Percentiles rank a stretch among this genome's conserved stretches.
Evolutionary conservation across 192 early-diverging fungal genomes (phyloP).

Genomic region (Allomyces macrogynus): DNA sequence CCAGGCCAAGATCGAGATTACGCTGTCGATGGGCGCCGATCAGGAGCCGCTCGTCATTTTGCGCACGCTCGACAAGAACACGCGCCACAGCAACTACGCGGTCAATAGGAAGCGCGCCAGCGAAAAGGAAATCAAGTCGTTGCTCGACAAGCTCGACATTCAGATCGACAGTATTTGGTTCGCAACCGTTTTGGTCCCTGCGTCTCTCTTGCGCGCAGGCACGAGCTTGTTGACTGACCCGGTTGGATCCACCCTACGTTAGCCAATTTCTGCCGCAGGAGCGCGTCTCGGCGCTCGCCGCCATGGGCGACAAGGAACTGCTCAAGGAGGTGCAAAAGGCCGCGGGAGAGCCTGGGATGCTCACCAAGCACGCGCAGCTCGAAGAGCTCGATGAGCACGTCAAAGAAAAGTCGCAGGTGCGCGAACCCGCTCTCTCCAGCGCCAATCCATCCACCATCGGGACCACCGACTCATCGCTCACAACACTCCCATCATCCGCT

Average conservation of each 20-base stretch:
- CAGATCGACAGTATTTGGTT: not conserved
- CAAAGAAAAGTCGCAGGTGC: not conserved
- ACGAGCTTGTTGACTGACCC: not conserved
- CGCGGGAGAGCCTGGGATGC: not conserved
- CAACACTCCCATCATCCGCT: too few species aligned
- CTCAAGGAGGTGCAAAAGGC: not conserved
- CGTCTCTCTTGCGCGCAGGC: not conserved
- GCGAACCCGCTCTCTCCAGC: not conserved
- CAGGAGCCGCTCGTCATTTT: not conserved
- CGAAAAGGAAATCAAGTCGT: not conserved
- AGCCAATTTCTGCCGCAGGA: not conserved
- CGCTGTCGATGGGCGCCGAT: not conserved
- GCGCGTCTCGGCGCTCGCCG: not conserved
- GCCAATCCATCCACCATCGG: too few species aligned
- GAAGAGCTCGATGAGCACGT: not conserved
- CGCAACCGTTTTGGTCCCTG: not conserved
- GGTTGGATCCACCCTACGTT: not conserved
- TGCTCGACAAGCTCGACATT: not conserved
- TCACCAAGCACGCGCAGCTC: not conserved
- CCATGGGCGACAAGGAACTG: not conserved
- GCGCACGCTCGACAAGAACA: too few species aligned
- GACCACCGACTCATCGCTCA: too few species aligned
- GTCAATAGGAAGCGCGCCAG: not conserved
- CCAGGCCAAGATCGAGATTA: not conserved
- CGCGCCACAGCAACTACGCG: too few species aligned